These are phyloP conservation scores for Komagataella pseudopastoris DNA, from an alignment of 805 yeast species.

Conservation along the genomic window DNA sequence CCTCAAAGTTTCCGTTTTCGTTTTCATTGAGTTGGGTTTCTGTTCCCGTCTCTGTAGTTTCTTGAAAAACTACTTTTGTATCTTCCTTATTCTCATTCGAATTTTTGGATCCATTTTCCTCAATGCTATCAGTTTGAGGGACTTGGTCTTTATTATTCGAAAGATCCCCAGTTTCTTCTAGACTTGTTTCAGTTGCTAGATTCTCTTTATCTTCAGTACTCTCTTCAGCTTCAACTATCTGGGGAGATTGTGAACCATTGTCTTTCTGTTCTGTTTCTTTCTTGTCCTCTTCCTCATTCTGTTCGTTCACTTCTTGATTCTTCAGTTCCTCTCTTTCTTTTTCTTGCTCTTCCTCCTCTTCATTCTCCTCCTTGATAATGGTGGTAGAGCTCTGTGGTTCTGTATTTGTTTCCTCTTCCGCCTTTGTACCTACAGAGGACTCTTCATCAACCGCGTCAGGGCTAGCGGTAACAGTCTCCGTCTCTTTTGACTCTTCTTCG, in stretches of 20 bases:
- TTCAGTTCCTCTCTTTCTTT: not conserved
- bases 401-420: not conserved
- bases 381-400: not conserved
- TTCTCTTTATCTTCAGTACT: not conserved
- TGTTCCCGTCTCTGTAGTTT: not conserved
- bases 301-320: not conserved
- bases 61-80: not conserved
- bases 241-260: not conserved
- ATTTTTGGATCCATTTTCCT: not conserved
- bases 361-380: not conserved
- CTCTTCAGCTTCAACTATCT: not conserved
- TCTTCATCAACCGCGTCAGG: not conserved
- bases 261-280: not conserved
- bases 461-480: not conserved
- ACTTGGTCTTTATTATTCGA: not conserved
- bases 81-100: not conserved
- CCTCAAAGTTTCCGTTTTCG: not conserved
- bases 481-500: not conserved
- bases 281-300: not conserved
- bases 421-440: not conserved
- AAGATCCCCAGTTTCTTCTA: not conserved
- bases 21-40: not conserved
- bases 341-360: not conserved
- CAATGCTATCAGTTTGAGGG: not conserved
- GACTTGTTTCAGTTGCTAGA: not conserved